phyloP scores from a whole-genome alignment of 257 asterid species.

The Petrea volubilis region DNA sequence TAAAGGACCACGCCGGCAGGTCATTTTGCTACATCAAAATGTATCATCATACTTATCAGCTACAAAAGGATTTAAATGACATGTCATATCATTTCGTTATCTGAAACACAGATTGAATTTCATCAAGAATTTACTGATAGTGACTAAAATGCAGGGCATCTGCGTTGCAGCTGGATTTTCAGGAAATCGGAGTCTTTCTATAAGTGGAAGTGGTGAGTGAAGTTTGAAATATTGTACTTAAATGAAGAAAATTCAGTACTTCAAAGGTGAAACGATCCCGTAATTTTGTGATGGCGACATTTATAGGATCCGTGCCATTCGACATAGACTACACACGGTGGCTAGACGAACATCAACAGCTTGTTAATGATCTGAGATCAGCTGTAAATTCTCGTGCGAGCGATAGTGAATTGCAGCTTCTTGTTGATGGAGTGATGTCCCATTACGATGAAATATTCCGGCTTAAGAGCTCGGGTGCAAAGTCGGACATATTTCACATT shows the following conservation, averaged over 20 bases:
- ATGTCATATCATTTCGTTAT: too few species aligned
- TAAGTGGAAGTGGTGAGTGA: constrained; percentile 52
- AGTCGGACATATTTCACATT: constrained; percentile 55
- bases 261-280: neutral
- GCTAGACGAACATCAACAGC: constrained; percentile 38
- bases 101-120: too few species aligned
- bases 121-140: too few species aligned
- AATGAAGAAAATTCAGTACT: too few species aligned
- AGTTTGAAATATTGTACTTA: too few species aligned
- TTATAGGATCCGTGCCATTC: constrained; percentile 28
- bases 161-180: constrained; percentile 32
- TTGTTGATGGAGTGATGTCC: constrained; percentile 30
- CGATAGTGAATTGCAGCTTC: constrained; percentile 34
- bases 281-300: neutral
- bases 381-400: constrained; percentile 55
- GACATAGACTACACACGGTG: constrained; percentile 38
- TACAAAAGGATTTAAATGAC: too few species aligned
- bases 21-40: neutral
- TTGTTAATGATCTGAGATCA: constrained; percentile 47
- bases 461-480: constrained; percentile 37
- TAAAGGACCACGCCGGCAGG: constrained; percentile 33
- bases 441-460: constrained; percentile 60
- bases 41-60: neutral
- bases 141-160: constrained; percentile 44
- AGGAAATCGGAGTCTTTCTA: constrained; percentile 38